Conservation (phyloP, 257 asterid genomes). For the Solanum sejunctum region DNA sequence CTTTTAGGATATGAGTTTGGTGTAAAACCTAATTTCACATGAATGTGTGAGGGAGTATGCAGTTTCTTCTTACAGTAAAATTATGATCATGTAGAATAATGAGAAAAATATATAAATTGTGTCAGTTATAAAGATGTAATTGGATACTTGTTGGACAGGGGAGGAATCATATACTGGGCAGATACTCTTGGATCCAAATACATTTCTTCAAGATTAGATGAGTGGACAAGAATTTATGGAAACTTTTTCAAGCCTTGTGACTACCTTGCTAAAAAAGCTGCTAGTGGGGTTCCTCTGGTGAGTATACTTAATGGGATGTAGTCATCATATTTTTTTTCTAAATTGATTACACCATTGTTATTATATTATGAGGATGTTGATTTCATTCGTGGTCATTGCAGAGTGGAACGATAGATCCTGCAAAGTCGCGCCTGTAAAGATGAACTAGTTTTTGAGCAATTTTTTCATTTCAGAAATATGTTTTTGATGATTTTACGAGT, state of each 20-base stretch:
- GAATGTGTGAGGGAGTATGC: background rate
- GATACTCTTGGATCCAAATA: conserved; percentile 84
- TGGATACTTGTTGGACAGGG: conserved; percentile 35
- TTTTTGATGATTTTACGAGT: background rate
- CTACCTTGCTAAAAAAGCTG: conserved; percentile 69
- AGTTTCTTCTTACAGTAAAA: background rate
- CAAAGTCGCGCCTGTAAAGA: conserved; percentile 56
- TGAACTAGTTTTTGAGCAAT: background rate
- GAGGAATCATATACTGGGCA: conserved; percentile 91
- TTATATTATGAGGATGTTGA: background rate
- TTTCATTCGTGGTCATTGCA: conserved; percentile 8
- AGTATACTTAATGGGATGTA: conserved; percentile 10
- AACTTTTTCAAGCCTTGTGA: conserved; percentile 82
- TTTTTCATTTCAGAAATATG: background rate
- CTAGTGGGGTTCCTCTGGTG: conserved; percentile 78
- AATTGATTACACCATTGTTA: background rate
- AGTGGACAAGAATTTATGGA: conserved; percentile 62
- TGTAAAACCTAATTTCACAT: no score
- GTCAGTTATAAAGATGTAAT: background rate
- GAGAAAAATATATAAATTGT: background rate
- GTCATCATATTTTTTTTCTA: background rate
- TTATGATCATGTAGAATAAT: background rate
- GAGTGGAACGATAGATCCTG: conserved; percentile 34
- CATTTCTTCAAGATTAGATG: conserved; percentile 65
- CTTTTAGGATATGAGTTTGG: no score